Percentiles rank a stretch among this genome's conserved stretches.
Evolutionary conservation across 441 rosid species (phyloP).

Genomic region (Mallotus repandus): DNA sequence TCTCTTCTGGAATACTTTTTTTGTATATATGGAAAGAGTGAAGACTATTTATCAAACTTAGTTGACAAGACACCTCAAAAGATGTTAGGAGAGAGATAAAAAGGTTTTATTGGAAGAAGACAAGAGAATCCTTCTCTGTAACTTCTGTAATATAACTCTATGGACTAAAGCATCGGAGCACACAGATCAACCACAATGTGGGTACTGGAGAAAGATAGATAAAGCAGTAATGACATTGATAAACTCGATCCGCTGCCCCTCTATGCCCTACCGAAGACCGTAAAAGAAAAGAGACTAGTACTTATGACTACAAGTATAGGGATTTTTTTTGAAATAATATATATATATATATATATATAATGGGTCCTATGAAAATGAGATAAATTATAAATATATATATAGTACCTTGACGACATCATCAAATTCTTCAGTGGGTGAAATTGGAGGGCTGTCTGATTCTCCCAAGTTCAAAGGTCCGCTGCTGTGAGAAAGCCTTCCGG

Average conservation of each 20-base stretch:
- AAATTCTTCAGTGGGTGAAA: slow-evolving; percentile 77
- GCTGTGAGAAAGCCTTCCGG: slow-evolving; percentile 93
- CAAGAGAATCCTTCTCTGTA: slow-evolving; percentile 28
- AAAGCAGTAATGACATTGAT: slow-evolving; percentile 30
- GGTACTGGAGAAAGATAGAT: slow-evolving; percentile 13
- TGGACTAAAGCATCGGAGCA: slow-evolving; percentile 13
- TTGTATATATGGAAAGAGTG: neutral
- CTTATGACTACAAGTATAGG: neutral
- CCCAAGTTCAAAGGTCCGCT: slow-evolving; percentile 77
- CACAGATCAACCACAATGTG: slow-evolving; percentile 7
- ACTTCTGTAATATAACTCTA: slow-evolving; percentile 17
- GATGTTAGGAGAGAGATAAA: slow-evolving; percentile 17
- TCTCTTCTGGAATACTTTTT: slow-evolving; percentile 11
- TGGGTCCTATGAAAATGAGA: neutral
- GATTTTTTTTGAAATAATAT: neutral
- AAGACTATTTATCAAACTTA: slow-evolving; percentile 24
- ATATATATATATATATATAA: too few relatives aligned
- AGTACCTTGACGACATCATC: slow-evolving; percentile 85
- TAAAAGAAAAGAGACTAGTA: too few relatives aligned
- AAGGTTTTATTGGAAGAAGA: slow-evolving; percentile 36
- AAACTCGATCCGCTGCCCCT: slow-evolving; percentile 6
- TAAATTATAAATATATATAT: too few relatives aligned
- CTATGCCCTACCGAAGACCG: neutral
- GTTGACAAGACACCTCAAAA: slow-evolving; percentile 31
- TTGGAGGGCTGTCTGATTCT: slow-evolving; percentile 75